Percentiles rank a stretch among this genome's conserved stretches.
Evolutionary conservation across 1,284 basidiomycete species (phyloP).

Genomic region (Tilletiopsis washingtonensis): DNA sequence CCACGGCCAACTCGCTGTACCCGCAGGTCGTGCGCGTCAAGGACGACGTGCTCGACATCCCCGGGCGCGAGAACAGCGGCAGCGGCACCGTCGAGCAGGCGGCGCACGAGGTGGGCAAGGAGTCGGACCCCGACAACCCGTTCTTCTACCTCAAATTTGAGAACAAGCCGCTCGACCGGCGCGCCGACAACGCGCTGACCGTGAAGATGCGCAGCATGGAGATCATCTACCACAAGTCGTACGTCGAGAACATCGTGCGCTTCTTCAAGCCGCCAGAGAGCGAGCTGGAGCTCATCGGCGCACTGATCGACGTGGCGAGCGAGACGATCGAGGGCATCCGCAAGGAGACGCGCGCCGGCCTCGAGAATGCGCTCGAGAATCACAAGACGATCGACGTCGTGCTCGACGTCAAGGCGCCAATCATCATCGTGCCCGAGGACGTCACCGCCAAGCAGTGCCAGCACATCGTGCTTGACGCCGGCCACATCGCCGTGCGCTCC

Average conservation of each 20-base stretch:
- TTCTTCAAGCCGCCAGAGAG: conserved; percentile 94
- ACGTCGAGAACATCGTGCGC: conserved; percentile 80
- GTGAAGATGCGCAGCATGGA: conserved; percentile 94
- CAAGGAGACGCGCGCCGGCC: conserved; percentile 86
- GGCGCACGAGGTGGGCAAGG: conserved; percentile 42
- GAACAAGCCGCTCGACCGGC: conserved; percentile 81
- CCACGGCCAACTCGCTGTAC: conserved; percentile 71
- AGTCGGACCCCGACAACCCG: conserved; percentile 55
- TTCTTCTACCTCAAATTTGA: conserved; percentile 93
- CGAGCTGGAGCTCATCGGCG: conserved; percentile 84
- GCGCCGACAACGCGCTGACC: conserved; percentile 83
- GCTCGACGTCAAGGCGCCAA: conserved; percentile 92
- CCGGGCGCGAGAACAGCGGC: conserved; percentile 16
- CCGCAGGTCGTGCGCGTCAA: conserved; percentile 92
- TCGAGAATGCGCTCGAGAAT: conserved; percentile 84
- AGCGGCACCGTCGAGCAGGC: conserved; percentile 23
- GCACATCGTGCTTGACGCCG: conserved; percentile 89
- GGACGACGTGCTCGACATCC: conserved; percentile 47
- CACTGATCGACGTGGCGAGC: conserved; percentile 68
- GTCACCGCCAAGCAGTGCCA: conserved; percentile 70
- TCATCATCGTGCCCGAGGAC: conserved; percentile 88
- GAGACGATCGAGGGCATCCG: conserved; percentile 89
- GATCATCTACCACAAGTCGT: conserved; percentile 91
- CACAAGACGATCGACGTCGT: conserved; percentile 95
- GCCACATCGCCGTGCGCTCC: conserved; percentile 89